Base-by-base conservation (phyloP, 768 basidiomycete genomes). In the Suillus hirtellus region DNA sequence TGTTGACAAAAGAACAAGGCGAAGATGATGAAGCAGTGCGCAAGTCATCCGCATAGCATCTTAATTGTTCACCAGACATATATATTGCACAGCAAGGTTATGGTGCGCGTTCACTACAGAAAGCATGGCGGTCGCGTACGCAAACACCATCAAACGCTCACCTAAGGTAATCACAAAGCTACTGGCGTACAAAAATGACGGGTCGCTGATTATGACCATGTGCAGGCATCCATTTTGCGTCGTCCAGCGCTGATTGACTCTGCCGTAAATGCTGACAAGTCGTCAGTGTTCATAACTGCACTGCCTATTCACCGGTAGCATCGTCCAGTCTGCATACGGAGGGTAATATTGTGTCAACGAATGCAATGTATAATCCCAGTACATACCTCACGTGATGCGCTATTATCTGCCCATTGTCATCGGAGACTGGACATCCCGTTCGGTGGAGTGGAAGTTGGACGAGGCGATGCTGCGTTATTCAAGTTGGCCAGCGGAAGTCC, bases 61-160 rank as follows among this genome's bases (percentile, higher is more conserved):
- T 40, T 24, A 2, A 53, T 38, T 35, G 34, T 63, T 52, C 61
- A 55, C 52, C 56, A 2, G 17, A 21, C 54, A 37, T 64, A 11
- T 47, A 34, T 6, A 38, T 55, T 40, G 10, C 53, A 34, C 52
- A 90, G 91, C 82, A 37, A 85, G 89, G 40, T 74, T 93, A 43
- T 93, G 90, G 89, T 93, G 92, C 70, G 90, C 86, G 46, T 94
- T 93, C 75, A 93, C 92, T 8, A 88, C 92, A 31, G 79, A 85
- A 21, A 90, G 89, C 71, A 92, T 94, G 90, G 89, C 92, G 0
- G 79, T 93, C 60, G 90, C 83, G 37, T 92, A 88, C 68, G 84
- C 84, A 19, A 86, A 88, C 19, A 80, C 85, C 40, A 64, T 61
- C 44, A 75, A 80, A 60, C 78, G 80, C 19, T 84, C 80, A 66